A percentile compares a stretch with the other conserved stretches of the same genome.
Evolutionary conservation across 129 eudicot genomes (phyloP).

Genomic region (Arctium minus): DNA sequence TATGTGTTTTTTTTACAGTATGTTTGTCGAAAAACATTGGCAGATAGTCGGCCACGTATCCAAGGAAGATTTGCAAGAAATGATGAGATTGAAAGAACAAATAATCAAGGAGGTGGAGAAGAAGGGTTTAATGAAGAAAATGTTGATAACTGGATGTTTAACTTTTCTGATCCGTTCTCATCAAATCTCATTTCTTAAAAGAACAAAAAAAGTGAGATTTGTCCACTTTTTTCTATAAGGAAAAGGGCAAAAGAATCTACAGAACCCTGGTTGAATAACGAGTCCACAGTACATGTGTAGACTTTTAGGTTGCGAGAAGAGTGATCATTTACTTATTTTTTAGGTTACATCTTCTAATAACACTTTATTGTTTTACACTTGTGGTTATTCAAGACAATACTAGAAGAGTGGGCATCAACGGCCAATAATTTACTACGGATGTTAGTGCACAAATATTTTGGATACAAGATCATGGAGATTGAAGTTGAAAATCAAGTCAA

Average conservation of each 20-base stretch:
- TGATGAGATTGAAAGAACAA: constrained; percentile 45
- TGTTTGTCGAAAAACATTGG: constrained; percentile 70
- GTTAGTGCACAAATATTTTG: too few relatives aligned
- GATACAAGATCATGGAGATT: too few relatives aligned
- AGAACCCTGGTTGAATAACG: background rate
- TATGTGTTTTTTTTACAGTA: constrained; percentile 38
- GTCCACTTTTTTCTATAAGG: background rate
- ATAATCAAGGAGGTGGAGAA: constrained; percentile 15
- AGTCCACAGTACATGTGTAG: background rate
- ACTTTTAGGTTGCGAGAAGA: background rate
- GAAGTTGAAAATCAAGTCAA: too few relatives aligned
- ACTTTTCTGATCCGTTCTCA: constrained; percentile 40
- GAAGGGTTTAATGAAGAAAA: constrained; percentile 41
- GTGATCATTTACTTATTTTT: background rate
- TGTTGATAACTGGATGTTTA: constrained; percentile 43
- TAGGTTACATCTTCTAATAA: background rate
- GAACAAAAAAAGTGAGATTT: background rate
- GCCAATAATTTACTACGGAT: too few relatives aligned
- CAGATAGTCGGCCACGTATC: constrained; percentile 68
- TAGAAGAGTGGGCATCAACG: too few relatives aligned
- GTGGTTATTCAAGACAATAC: background rate
- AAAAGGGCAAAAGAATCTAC: background rate
- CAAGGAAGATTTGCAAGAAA: constrained; percentile 74
- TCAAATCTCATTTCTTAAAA: constrained; percentile 41
- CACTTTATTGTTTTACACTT: background rate